Evolutionary conservation across 148 eudicot genomes (phyloP), one percentile per base, ranked within the genome.

Genomic region (Chenopodium quinoa): DNA sequence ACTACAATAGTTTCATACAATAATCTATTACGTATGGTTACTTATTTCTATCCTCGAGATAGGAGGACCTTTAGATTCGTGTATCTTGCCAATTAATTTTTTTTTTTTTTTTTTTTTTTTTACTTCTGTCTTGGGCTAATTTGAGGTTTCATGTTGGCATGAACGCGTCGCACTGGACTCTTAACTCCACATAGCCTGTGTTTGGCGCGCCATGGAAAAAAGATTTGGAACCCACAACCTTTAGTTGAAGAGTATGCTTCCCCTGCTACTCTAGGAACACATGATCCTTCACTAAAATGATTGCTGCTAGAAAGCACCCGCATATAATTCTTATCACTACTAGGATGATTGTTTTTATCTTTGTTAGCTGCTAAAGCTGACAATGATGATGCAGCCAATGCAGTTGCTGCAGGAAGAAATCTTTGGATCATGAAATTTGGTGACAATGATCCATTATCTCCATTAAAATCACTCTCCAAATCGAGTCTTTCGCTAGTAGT

Each of bases 371-470:
- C 73, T 34, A 82, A 65, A 32, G 81, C 77, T 7, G 85, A 82
- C 37, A 85, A 78, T 0, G 92, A 87, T 9, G 87, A 86, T 10
- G 89, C 91, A 27, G 97, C 93, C 70, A 90, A 82, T 1, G 92
- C 94, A 22, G 85, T 86, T 0, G 97, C 93, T 25, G 91, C 93
- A 1, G 93, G 88, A 67, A 93, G 91, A 87, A 91, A 93, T 62
- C 93, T 87, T 82, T 89, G 85, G 50, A 93, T 90, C 78, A 93
- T 91, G 83, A 86, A 91, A 81, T 81, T 89, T 4, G 94, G 88
- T 17, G 88, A 86, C 50, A 69, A 78, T 31, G 84, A 54, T 11
- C 69, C 76, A 16, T 79, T 77, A 20, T 48, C 63, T 29, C 77
- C 83, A 40, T 75, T 72, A 44, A 34, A 22, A 29, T 79, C 73